Evolutionary conservation across 805 yeast species (phyloP), one percentile per base, ranked within the genome.

Genomic region (Metschnikowia colocasiae): DNA sequence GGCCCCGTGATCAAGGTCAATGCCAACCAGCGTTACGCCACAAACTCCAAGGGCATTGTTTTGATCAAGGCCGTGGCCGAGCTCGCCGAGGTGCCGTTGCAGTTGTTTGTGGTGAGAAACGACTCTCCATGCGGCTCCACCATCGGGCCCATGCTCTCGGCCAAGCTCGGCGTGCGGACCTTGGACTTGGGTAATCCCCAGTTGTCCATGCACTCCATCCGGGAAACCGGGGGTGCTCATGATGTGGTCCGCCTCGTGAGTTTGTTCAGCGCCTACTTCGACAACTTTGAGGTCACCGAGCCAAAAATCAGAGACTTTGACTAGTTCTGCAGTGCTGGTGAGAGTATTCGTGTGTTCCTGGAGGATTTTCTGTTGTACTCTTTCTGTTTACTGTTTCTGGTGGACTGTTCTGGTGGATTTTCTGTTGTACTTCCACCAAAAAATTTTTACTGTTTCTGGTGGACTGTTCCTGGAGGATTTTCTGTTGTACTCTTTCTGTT

Each of bases 81-180:
- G 41, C 58, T 59, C 23, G 83, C 81, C 3, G 68, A 78, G 56
- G 84, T 87, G n/a, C 97, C 97, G 15, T 67, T 92, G 52, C 99
- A 92, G 66, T 66, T 90, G 47, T 89, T 92, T 69, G 97, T 91
- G n/a, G 95, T 86, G 23, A 79, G 92, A 47, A 94, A 92, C 64
- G 96, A 87, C 61, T 82, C 95, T 2, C 88, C 97, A 2, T 92
- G 98, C 68, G 99, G 99, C 2, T 85, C 95, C 1, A 92, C 99
- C 1, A 92, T 92, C 59, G 99, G 98, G 1, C 98, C 98, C 18
- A 87, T 91, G 65, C 71, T 92, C 48, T 85, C 96, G 30, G 83
- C 95, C 2, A 85, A 85, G 56, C 75, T 90, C 32, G 98, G 98
- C 45, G 77, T 91, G 43, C 78, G 94, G 61, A 87, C 96, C 3